phyloP scores from a whole-genome alignment of 108 stramenopile genomes.

The Pseudonitzschia multiseries region DNA sequence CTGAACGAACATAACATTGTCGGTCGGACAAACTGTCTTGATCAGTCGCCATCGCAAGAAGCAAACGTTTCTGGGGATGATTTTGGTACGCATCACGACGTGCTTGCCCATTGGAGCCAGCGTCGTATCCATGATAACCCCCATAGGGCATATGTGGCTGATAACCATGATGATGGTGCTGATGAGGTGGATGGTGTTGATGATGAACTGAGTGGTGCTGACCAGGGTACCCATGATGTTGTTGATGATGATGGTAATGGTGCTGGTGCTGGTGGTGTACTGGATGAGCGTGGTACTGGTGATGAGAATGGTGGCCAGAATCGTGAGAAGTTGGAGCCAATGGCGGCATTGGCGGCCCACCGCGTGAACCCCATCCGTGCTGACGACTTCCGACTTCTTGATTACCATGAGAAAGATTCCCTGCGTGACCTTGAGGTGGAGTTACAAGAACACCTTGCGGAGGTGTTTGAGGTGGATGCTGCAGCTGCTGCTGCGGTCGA shows the following conservation, averaged over 20 bases:
- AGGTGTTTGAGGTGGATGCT: background rate
- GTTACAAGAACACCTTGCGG: slow-evolving; percentile 7
- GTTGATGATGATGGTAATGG: slow-evolving; percentile 18
- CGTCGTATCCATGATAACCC: slow-evolving; percentile 23
- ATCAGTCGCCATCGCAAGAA: slow-evolving; percentile 70
- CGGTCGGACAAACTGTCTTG: slow-evolving; percentile 76
- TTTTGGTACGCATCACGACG: slow-evolving; percentile 26
- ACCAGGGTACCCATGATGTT: slow-evolving; percentile 19
- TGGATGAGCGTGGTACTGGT: slow-evolving; percentile 22
- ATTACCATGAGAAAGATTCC: slow-evolving; percentile 37
- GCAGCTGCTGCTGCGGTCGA: slow-evolving; percentile 20
- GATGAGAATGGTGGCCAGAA: slow-evolving; percentile 24
- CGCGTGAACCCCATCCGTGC: slow-evolving; percentile 33
- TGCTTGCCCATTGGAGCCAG: slow-evolving; percentile 6
- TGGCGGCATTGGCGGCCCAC: slow-evolving; percentile 48
- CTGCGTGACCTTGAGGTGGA: slow-evolving; percentile 26
- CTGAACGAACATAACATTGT: slow-evolving; percentile 84
- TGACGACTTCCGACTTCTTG: slow-evolving; percentile 47
- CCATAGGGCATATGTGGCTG: slow-evolving; percentile 1
- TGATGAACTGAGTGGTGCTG: slow-evolving; percentile 28
- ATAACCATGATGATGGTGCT: slow-evolving; percentile 24
- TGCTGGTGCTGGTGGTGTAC: slow-evolving; percentile 30
- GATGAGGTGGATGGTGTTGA: slow-evolving; percentile 26
- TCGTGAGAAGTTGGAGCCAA: slow-evolving; percentile 32
- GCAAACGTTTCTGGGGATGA: slow-evolving; percentile 38